Evolutionary conservation across 345 rosid species (phyloP).

Genomic region (Eucalyptus urophylla): DNA sequence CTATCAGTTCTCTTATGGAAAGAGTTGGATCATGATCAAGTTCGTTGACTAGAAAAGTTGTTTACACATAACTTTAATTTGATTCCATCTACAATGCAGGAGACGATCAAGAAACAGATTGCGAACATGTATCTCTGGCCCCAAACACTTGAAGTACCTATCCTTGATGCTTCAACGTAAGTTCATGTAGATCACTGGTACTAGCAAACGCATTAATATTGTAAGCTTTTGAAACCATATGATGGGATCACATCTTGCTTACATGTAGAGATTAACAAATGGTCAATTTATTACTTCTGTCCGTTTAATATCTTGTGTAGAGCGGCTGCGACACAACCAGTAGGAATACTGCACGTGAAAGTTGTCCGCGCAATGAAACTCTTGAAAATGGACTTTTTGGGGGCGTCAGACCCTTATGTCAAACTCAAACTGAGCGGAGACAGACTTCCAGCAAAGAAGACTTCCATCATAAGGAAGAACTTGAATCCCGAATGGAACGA

Average conservation of each 20-base stretch:
- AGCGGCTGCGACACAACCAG: slow-evolving; percentile 28
- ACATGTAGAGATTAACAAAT: not conserved
- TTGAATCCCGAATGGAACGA: slow-evolving; percentile 52
- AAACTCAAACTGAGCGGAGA: slow-evolving; percentile 27
- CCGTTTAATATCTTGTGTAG: not conserved
- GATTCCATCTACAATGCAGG: slow-evolving; percentile 6
- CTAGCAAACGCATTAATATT: not conserved
- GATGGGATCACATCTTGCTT: not conserved
- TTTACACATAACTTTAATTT: not conserved
- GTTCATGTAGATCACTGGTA: not conserved
- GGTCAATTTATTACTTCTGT: not conserved
- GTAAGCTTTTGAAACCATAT: not conserved
- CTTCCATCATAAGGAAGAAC: slow-evolving; percentile 24
- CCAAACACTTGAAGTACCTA: slow-evolving; percentile 19
- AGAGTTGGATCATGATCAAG: not conserved
- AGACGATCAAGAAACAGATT: slow-evolving; percentile 23
- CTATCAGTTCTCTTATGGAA: not conserved
- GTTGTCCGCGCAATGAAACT: slow-evolving; percentile 29
- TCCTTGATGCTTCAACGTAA: slow-evolving; percentile 35
- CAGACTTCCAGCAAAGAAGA: slow-evolving; percentile 29
- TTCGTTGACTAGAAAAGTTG: not conserved
- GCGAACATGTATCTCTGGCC: slow-evolving; percentile 43
- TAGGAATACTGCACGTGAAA: slow-evolving; percentile 37
- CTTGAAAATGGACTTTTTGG: slow-evolving; percentile 33
- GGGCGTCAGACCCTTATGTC: slow-evolving; percentile 46